A percentile compares a stretch with the other conserved stretches of the same genome.
These are phyloP conservation scores for Gaeumannomyces sp. DNA, from an alignment of 2,329 filamentous ascomycete species.

Conservation along the genomic window DNA sequence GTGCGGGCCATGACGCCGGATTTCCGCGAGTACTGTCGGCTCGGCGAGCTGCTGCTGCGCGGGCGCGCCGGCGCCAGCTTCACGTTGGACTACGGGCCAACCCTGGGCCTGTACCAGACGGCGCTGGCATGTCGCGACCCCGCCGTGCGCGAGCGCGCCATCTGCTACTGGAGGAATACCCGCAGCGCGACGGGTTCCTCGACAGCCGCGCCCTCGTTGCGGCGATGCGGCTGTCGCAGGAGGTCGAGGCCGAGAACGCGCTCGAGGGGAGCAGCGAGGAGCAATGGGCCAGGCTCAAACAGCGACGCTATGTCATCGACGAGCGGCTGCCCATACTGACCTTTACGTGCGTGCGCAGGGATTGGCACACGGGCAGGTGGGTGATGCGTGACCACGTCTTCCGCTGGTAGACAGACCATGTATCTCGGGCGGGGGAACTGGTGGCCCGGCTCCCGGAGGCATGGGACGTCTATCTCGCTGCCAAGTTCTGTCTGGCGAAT, in stretches of 20 bases:
- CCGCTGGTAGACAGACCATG: background rate
- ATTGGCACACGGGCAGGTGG: background rate
- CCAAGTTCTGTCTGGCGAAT: background rate
- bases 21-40: constrained; percentile 34
- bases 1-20: constrained; percentile 33
- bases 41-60: constrained; percentile 31
- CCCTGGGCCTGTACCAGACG: constrained; percentile 36
- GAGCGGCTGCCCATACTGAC: background rate
- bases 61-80: constrained; percentile 24
- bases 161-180: constrained; percentile 34
- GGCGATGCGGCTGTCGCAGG: constrained; percentile 31
- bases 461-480: background rate
- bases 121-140: constrained; percentile 35
- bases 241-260: constrained; percentile 27
- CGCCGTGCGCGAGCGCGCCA: constrained; percentile 32
- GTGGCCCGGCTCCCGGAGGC: too few species aligned
- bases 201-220: constrained; percentile 35
- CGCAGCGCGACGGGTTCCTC: constrained; percentile 36
- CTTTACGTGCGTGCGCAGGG: background rate
- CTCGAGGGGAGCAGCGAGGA: constrained; percentile 26
- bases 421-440: too few species aligned
- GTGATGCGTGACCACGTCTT: background rate
- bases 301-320: background rate
- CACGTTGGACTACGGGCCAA: constrained; percentile 40
- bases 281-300: constrained; percentile 21